Evolutionary conservation across 805 yeast species (phyloP).

Genomic region (Suhomyces emberorum): DNA sequence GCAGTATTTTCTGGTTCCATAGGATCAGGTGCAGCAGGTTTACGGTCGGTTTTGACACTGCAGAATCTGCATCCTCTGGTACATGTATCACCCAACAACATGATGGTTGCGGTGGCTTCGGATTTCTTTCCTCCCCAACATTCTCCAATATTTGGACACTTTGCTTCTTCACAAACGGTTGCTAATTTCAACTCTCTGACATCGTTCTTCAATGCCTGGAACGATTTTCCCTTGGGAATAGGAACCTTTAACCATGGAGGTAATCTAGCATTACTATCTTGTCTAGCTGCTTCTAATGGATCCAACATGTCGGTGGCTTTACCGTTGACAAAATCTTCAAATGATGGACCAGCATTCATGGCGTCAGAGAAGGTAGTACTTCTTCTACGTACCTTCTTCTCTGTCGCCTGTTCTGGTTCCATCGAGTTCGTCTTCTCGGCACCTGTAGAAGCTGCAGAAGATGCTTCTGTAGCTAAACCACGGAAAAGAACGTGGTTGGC

Average conservation of each 20-base stretch:
- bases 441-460: too few species aligned
- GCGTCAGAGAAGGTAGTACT: slow-evolving; percentile 58
- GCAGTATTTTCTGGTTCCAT: slow-evolving; percentile 98
- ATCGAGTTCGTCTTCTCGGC: too few species aligned
- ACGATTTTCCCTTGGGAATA: slow-evolving; percentile 92
- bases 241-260: slow-evolving; percentile 96
- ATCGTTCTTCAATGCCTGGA: slow-evolving; percentile 76
- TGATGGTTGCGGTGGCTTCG: slow-evolving; percentile 95
- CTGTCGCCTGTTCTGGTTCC: too few species aligned
- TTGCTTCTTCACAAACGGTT: slow-evolving; percentile 98
- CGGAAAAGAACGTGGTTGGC: slow-evolving; percentile 2
- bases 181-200: slow-evolving; percentile 84
- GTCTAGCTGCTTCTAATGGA: slow-evolving; percentile 73
- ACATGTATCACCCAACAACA: slow-evolving; percentile 98
- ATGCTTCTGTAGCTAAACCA: slow-evolving; percentile 9
- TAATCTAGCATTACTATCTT: slow-evolving; percentile 64
- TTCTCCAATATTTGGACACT: slow-evolving; percentile 99
- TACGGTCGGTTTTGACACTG: slow-evolving; percentile 88
- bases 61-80: slow-evolving; percentile 99
- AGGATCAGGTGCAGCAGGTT: slow-evolving; percentile 88
- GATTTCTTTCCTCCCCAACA: slow-evolving; percentile 98
- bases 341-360: slow-evolving; percentile 83
- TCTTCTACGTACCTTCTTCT: too few species aligned
- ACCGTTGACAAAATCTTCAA: slow-evolving; percentile 86
- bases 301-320: slow-evolving; percentile 70